Conservation (phyloP, 164 flowering plant genomes). For the Tetracentron sinense region DNA sequence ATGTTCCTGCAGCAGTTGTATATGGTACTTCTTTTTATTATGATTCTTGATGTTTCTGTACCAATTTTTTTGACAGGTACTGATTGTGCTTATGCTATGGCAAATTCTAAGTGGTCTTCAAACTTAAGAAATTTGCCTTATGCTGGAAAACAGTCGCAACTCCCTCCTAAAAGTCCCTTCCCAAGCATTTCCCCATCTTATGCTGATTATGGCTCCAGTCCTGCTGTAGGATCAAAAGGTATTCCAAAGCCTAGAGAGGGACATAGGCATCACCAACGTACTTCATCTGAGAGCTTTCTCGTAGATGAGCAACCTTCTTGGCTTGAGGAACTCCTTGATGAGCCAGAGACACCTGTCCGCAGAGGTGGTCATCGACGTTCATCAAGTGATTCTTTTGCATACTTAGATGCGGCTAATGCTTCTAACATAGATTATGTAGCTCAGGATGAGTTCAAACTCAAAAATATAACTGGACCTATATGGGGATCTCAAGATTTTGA, state of each 20-base stretch:
- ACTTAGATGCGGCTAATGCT: slow-evolving; percentile 47
- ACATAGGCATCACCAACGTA: slow-evolving; percentile 59
- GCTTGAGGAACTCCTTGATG: slow-evolving; percentile 91
- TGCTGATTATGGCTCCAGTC: slow-evolving; percentile 50
- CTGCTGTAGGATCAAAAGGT: slow-evolving; percentile 41
- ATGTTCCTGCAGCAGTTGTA: background rate
- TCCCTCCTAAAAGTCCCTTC: slow-evolving; percentile 88
- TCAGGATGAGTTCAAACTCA: slow-evolving; percentile 43
- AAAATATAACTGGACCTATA: slow-evolving; percentile 33
- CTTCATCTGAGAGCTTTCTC: slow-evolving; percentile 74
- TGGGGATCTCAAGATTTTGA: slow-evolving; percentile 60
- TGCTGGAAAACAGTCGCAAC: slow-evolving; percentile 60
- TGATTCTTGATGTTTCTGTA: slow-evolving; percentile 2
- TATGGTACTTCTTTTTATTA: background rate
- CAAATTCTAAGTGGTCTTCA: slow-evolving; percentile 58
- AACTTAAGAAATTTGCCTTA: slow-evolving; percentile 41
- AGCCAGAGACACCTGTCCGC: slow-evolving; percentile 80
- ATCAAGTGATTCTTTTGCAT: slow-evolving; percentile 90
- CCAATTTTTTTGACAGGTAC: slow-evolving; percentile 22
- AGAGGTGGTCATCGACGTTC: slow-evolving; percentile 79
- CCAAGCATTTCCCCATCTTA: slow-evolving; percentile 54
- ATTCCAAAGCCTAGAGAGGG: slow-evolving; percentile 60
- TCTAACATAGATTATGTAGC: slow-evolving; percentile 35
- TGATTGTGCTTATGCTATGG: slow-evolving; percentile 38
- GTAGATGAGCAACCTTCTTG: slow-evolving; percentile 89